These are phyloP conservation scores for Lepidium aucheri DNA, from an alignment of 345 rosid species.

Conservation along the genomic window DNA sequence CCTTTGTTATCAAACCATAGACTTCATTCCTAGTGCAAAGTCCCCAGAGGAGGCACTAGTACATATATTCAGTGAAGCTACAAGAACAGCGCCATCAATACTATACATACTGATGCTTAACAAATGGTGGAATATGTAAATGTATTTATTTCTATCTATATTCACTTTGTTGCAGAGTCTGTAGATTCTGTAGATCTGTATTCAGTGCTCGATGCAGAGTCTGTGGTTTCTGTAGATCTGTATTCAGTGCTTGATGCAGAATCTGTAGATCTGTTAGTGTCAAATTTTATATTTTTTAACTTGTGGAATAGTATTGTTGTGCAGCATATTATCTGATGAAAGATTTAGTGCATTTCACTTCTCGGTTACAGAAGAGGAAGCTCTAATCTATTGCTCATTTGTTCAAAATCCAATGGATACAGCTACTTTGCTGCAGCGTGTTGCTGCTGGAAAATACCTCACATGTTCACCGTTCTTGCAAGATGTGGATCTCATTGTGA, in stretches of 20 bases:
- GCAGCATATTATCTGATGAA: slow-evolving; percentile 85
- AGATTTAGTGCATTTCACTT: slow-evolving; percentile 87
- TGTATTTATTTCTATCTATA: slow-evolving; percentile 6
- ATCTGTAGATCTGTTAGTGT: no score
- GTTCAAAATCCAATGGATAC: slow-evolving; percentile 95
- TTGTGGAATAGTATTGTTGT: neutral
- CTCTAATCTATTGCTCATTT: slow-evolving; percentile 80
- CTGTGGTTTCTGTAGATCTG: neutral
- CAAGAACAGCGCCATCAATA: no score
- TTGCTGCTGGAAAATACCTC: slow-evolving; percentile 79
- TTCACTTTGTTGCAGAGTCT: neutral
- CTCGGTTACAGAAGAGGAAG: slow-evolving; percentile 94
- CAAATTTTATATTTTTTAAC: neutral
- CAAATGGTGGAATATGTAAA: slow-evolving; percentile 98
- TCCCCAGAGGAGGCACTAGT: no score
- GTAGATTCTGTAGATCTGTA: neutral
- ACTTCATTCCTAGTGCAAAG: no score
- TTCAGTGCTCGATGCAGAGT: neutral
- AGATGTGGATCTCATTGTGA: slow-evolving; percentile 84
- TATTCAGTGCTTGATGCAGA: neutral
- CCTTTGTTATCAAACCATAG: no score
- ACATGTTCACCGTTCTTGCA: slow-evolving; percentile 78
- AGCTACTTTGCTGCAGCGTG: slow-evolving; percentile 84
- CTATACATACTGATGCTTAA: slow-evolving; percentile 84
- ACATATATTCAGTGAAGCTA: no score